These are phyloP conservation scores for Coniochaeta hoffmannii DNA, from an alignment of 2,329 filamentous ascomycete genomes.

Conservation along the genomic window DNA sequence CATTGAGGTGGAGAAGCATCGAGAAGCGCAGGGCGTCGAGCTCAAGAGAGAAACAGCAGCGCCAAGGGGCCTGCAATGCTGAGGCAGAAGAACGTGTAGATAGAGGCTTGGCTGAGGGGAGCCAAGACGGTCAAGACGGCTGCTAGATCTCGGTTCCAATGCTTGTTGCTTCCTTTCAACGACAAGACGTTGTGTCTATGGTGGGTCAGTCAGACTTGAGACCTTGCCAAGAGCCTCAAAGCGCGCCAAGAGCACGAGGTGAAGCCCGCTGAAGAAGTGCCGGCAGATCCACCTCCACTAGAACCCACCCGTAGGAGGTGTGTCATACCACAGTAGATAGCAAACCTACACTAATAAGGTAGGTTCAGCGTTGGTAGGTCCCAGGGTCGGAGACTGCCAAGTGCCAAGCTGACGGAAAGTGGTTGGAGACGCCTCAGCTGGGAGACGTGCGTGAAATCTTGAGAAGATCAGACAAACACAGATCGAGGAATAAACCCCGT, in stretches of 20 bases:
- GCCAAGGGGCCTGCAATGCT: conserved; percentile 3
- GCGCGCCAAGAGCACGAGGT: conserved; percentile 9
- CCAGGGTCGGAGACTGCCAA: not conserved
- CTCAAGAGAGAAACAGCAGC: not conserved
- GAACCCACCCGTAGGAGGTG: not conserved
- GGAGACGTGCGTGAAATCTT: not conserved
- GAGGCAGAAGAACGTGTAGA: conserved; percentile 4
- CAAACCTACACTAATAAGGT: not conserved
- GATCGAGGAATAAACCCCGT: not conserved
- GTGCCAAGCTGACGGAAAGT: not conserved
- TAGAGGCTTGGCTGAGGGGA: conserved; percentile 9
- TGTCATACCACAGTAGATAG: too few relatives aligned
- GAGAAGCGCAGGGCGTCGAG: not conserved
- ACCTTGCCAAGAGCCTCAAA: conserved; percentile 25
- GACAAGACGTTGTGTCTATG: conserved; percentile 9
- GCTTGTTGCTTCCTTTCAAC: not conserved
- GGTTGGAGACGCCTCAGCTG: conserved; percentile 1
- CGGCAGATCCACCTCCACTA: not conserved
- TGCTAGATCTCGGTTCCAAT: conserved; percentile 14
- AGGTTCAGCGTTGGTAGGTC: too few relatives aligned
- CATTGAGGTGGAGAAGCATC: not conserved
- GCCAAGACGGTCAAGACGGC: conserved; percentile 22
- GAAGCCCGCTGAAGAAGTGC: not conserved
- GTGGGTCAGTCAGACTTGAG: conserved; percentile 26
- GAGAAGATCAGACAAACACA: conserved; percentile 1